Evolutionary conservation across 768 basidiomycete genomes (phyloP).

Genomic region (Tremella fuciformis): DNA sequence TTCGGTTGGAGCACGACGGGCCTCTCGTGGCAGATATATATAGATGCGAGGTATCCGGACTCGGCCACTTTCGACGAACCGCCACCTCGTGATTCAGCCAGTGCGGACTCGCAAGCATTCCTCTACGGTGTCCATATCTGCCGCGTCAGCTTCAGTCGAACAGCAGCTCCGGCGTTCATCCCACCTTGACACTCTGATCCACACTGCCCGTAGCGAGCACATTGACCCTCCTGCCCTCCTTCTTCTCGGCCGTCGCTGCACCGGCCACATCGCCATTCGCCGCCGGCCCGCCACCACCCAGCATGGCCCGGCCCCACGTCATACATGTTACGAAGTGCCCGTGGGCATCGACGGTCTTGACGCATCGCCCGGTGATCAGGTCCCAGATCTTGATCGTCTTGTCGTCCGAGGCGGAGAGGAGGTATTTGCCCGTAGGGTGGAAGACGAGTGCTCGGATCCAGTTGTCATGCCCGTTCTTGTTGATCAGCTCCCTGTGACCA

Average conservation of each 20-base stretch:
- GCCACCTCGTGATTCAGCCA: too few species aligned
- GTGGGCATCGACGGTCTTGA: conserved; percentile 84
- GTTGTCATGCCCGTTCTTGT: conserved; percentile 63
- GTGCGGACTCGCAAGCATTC: too few species aligned
- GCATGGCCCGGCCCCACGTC: conserved; percentile 66
- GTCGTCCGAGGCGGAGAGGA: conserved; percentile 89
- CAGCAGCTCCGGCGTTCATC: too few species aligned
- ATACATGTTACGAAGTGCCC: conserved; percentile 77
- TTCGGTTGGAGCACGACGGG: too few species aligned
- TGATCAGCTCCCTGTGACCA: conserved; percentile 25
- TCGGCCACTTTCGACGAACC: too few species aligned
- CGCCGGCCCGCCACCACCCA: conserved; percentile 40
- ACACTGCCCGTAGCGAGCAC: conserved; percentile 58
- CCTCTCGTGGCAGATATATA: too few species aligned
- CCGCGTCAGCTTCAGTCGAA: conserved; percentile 5
- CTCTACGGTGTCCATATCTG: conserved; percentile 26
- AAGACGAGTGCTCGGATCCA: conserved; percentile 86
- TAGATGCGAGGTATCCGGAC: too few species aligned
- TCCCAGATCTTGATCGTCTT: conserved; percentile 91
- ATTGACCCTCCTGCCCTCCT: conserved; percentile 53
- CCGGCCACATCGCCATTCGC: conserved; percentile 24
- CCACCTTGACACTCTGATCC: conserved; percentile 56
- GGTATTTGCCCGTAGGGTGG: conserved; percentile 83
- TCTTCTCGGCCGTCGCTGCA: conserved; percentile 17
- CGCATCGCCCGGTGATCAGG: conserved; percentile 74